These are phyloP conservation scores for Eutrema heterophyllum DNA, from an alignment of 345 rosid genomes.

Conservation along the genomic window DNA sequence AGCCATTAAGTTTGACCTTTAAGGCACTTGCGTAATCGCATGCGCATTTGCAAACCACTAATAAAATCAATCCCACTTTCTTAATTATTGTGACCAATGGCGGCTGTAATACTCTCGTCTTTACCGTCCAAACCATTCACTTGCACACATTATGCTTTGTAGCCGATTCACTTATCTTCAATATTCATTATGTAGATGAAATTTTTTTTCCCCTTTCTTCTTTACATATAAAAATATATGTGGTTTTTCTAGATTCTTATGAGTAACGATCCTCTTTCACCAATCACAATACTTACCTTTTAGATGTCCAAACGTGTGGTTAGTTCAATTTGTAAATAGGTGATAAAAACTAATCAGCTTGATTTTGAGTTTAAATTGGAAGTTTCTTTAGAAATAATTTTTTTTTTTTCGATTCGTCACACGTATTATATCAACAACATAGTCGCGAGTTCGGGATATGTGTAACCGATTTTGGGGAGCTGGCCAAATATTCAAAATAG, in stretches of 20 bases:
- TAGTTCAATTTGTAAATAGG: background rate
- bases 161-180: constrained; percentile 12
- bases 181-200: constrained; percentile 10
- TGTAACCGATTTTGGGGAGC: background rate
- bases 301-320: background rate
- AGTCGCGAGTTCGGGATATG: background rate
- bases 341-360: background rate
- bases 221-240: background rate
- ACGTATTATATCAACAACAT: background rate
- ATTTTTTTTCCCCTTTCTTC: background rate
- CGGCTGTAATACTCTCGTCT: constrained; percentile 3
- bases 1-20: constrained; percentile 30
- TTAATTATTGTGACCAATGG: background rate
- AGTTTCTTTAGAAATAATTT: background rate
- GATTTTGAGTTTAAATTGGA: background rate
- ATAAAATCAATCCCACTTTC: constrained; percentile 20
- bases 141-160: constrained; percentile 16
- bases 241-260: background rate
- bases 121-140: constrained; percentile 29
- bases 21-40: constrained; percentile 16
- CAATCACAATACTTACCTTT: background rate
- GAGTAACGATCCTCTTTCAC: background rate
- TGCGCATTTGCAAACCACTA: constrained; percentile 26
- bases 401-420: background rate
- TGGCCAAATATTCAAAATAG: background rate